Evolutionary conservation across 768 basidiomycete genomes (phyloP).

Genomic region (Tricholoma terreum): DNA sequence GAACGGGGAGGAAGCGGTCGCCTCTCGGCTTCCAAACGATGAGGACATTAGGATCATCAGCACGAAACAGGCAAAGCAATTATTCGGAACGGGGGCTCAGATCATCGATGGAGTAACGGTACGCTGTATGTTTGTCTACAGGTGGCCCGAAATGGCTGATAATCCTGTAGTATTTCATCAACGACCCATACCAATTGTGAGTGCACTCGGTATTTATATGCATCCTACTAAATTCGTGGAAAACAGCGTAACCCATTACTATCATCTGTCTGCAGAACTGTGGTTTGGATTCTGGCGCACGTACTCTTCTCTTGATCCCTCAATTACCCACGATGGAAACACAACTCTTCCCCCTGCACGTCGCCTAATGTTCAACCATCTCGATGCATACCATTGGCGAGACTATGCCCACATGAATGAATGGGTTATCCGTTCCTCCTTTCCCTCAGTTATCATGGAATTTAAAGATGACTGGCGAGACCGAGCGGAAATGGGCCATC

Average conservation of each 20-base stretch:
- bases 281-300: constrained; percentile 92
- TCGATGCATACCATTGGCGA: constrained; percentile 78
- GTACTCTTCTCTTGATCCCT: constrained; percentile 76
- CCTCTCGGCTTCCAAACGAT: constrained; percentile 67
- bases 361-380: constrained; percentile 72
- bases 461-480: constrained; percentile 84
- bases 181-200: constrained; percentile 85
- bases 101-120: constrained; percentile 78
- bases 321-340: constrained; percentile 60
- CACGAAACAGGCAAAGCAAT: constrained; percentile 55
- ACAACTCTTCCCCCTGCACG: constrained; percentile 72
- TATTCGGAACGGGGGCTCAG: constrained; percentile 74
- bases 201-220: constrained; percentile 20
- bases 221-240: not conserved
- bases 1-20: constrained; percentile 53
- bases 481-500: constrained; percentile 61
- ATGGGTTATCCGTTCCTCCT: constrained; percentile 74
- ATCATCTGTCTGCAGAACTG: constrained; percentile 91
- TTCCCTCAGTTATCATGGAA: constrained; percentile 80
- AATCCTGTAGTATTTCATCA: constrained; percentile 64
- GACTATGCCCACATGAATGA: constrained; percentile 93
- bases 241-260: constrained; percentile 84
- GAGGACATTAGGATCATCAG: constrained; percentile 77
- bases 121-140: constrained; percentile 10
- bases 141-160: not conserved